Evolutionary conservation across 768 basidiomycete genomes (phyloP), one percentile per base, ranked within the genome.

Genomic region (Rhizopogon rudus): DNA sequence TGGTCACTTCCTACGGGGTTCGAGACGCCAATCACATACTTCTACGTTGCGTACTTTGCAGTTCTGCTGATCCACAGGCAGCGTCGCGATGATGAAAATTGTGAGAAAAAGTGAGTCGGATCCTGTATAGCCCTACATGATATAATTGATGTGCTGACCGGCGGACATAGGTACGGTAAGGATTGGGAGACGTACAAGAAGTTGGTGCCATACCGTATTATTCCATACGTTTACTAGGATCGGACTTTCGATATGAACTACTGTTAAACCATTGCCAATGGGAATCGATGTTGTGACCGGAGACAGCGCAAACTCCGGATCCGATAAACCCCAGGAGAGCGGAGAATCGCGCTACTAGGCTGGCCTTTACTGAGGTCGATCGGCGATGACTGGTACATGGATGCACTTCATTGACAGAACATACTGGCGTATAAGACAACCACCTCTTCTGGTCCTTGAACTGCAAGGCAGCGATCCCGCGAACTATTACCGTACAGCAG

Each of bases 1-100:
- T 98, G 96, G 95, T 97, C 87, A 53, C 79, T 98, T 16, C 90
- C 95, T 0, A 95, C 92, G 1, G 93, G 91, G 5, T 92, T 97
- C 70, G 76, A 84, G 44, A 94, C 93, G 0, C 96, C 95, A 22
- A 82, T 98, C 67, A 95, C 97, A 5, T 95, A 98, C 75, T 99
- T 95, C 76, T 98, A 98, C 65, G 82, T 91, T 29, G 66, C 77
- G 56, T 98, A 97, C 75, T 98, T 99, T 63, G 77, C 81, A 3
- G 81, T 97, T 37, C 81, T 99, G 25, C 86, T 99, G 56, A 76
- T 93, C 35, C 97, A 98, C 72, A 79, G 97, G 55, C 93, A 98
- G 71, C 76, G 73, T 56, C 81, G 97, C 35, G 97, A 99, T 67
- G 95, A 98, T 59, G 93, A 94, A 66, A 82, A 84, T 25, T 99